Conservation (phyloP, 31 red algal genomes). For the Endocladia muricata region DNA sequence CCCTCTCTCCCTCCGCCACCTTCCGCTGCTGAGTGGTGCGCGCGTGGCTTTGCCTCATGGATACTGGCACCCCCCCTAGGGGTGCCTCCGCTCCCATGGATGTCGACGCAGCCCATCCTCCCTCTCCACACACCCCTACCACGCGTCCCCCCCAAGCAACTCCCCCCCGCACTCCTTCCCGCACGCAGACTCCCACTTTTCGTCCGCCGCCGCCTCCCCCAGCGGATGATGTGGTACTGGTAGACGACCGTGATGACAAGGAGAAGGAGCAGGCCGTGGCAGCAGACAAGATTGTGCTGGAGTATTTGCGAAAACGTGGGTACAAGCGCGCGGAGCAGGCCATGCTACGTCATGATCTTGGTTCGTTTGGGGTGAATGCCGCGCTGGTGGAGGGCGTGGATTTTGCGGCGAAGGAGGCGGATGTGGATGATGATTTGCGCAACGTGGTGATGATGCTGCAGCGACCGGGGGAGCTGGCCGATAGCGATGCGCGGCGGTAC, state of each 20-base stretch:
- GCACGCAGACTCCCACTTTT: no score
- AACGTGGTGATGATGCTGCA: conserved; percentile 52
- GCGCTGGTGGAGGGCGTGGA: conserved; percentile 6
- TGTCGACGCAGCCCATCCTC: no score
- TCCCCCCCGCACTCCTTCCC: no score
- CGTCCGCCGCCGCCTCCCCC: no score
- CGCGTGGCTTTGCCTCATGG: no score
- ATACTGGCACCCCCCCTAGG: no score
- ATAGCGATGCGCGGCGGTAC: conserved; percentile 36
- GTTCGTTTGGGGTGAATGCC: neutral
- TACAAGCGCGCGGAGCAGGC: conserved; percentile 27
- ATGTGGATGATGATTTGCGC: conserved; percentile 59
- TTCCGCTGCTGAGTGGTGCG: no score
- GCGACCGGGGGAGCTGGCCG: conserved; percentile 32
- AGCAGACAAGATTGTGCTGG: conserved; percentile 15
- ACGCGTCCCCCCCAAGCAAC: no score
- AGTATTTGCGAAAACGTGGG: conserved; percentile 27
- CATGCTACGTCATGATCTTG: conserved; percentile 12
- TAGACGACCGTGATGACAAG: neutral
- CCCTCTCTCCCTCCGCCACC: no score
- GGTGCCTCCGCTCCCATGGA: no score
- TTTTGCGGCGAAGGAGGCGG: conserved; percentile 13
- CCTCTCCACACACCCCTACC: no score
- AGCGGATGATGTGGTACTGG: neutral
- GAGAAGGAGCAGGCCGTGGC: conserved; percentile 10